Evolutionary conservation across 192 early-diverging fungal genomes (phyloP), one percentile per base, ranked within the genome.

Genomic region (Backusella westeae): DNA sequence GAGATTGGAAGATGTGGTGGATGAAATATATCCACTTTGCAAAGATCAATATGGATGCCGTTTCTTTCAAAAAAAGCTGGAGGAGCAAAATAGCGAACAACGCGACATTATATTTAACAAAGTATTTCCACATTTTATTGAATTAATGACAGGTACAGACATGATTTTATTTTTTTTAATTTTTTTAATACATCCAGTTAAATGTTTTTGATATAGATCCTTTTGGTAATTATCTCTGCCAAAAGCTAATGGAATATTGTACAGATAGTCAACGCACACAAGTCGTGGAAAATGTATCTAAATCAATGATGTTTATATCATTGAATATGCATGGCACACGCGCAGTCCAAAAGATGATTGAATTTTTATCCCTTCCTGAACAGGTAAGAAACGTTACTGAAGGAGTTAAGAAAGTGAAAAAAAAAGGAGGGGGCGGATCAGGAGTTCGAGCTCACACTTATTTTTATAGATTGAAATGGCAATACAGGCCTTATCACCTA

Each of bases 311-410:
- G 56, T 87, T 78, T 59, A 94, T 96, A 52, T 94, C 93, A 41
- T 83, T 95, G 36, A 96, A 96, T 81, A 94, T 95, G 94, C 95
- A 96, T 75, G 95, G 95, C 29, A 96, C 95, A 7, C 89, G 95
- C 19, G 95, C 94, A 19, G 93, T 95, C 73, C 94, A 96, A 80
- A 95, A 95, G 84, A 89, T 96, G 87, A 94, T 96, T 72, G 95
- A 96, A 80, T 88, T 88, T 75, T 82, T 94, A 35, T 88, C 89
- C n/a, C 87, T 79, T 38, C 86, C 86, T 29, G 79, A 86, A 72
- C 90, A 90, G 76, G 85, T 89, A 70, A 68, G 46, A 35, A 23
- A 35, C 6, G 44, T 17, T 35, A 52, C 68, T 29, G 56, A 26
- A 10, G n/a, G 53, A n/a, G 19, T n/a, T n/a, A 0, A 52, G 46